These are phyloP conservation scores for Fomes fomentarius DNA, from an alignment of 1,284 basidiomycete species.

Conservation along the genomic window DNA sequence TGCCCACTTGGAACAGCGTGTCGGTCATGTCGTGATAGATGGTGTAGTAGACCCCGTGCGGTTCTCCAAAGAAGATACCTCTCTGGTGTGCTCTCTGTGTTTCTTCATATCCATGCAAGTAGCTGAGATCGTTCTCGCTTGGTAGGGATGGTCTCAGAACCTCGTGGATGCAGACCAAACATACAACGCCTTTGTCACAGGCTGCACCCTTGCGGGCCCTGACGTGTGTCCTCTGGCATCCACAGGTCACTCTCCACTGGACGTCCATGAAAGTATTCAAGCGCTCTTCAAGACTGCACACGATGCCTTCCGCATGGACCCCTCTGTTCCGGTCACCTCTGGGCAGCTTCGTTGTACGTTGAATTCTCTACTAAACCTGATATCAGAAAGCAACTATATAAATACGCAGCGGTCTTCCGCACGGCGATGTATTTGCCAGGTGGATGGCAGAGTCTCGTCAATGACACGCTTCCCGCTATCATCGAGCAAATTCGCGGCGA, in stretches of 20 bases:
- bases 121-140: neutral
- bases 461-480: neutral
- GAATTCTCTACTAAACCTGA: neutral
- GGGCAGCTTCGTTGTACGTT: neutral
- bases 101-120: no score
- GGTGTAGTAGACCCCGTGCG: conserved; percentile 10
- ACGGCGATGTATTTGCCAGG: conserved; percentile 7
- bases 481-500: neutral
- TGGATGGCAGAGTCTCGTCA: neutral
- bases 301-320: conserved; percentile 2
- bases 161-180: conserved; percentile 9
- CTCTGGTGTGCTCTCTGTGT: neutral
- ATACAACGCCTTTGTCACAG: conserved; percentile 13
- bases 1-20: neutral
- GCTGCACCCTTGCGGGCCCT: conserved; percentile 20
- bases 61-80: neutral
- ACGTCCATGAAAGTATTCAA: conserved; percentile 12
- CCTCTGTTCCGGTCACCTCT: conserved; percentile 9
- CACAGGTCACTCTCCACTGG: neutral
- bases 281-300: conserved; percentile 7
- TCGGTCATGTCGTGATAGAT: conserved; percentile 3
- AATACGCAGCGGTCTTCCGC: neutral
- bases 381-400: neutral
- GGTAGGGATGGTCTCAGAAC: conserved; percentile 5
- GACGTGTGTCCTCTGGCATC: conserved; percentile 7